Evolutionary conservation across 768 basidiomycete species (phyloP).

Genomic region (Hygrophorus pudorinus): DNA sequence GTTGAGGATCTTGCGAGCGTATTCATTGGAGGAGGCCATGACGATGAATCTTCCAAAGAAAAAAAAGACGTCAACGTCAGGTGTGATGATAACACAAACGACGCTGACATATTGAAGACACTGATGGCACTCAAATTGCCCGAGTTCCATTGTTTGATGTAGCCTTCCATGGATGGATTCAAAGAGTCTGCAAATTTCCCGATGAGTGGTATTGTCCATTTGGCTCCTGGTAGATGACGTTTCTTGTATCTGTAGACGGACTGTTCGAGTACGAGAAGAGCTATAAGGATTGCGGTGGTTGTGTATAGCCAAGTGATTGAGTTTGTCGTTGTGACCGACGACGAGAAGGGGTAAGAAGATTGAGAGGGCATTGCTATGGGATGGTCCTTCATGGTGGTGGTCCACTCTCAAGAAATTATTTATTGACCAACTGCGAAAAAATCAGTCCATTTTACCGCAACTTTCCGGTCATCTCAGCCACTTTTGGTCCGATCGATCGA

Average conservation of each 20-base stretch:
- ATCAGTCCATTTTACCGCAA: no score
- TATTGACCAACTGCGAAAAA: no score
- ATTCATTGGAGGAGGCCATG: constrained; percentile 92
- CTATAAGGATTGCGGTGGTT: constrained; percentile 52
- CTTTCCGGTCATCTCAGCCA: no score
- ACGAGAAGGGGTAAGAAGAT: constrained; percentile 32
- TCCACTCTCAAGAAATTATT: no score
- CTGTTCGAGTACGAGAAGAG: constrained; percentile 82
- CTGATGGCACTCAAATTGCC: constrained; percentile 83
- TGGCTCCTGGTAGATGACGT: constrained; percentile 72
- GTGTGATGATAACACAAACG: no score
- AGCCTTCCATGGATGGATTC: constrained; percentile 84
- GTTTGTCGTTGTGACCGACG: constrained; percentile 16
- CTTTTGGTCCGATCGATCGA: no score
- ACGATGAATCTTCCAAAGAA: constrained; percentile 79
- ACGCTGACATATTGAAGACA: constrained; percentile 92
- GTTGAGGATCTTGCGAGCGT: constrained; percentile 91
- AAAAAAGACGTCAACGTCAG: constrained; percentile 1
- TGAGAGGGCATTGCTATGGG: constrained; percentile 31
- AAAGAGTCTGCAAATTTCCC: constrained; percentile 93
- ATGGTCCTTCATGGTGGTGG: constrained; percentile 34
- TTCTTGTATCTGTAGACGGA: constrained; percentile 86
- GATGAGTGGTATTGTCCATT: constrained; percentile 96
- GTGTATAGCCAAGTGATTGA: constrained; percentile 55
- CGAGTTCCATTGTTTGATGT: constrained; percentile 87